phyloP scores from a whole-genome alignment of 225 moss, liverwort and hornwort species.

The Straminergon stramineum region DNA sequence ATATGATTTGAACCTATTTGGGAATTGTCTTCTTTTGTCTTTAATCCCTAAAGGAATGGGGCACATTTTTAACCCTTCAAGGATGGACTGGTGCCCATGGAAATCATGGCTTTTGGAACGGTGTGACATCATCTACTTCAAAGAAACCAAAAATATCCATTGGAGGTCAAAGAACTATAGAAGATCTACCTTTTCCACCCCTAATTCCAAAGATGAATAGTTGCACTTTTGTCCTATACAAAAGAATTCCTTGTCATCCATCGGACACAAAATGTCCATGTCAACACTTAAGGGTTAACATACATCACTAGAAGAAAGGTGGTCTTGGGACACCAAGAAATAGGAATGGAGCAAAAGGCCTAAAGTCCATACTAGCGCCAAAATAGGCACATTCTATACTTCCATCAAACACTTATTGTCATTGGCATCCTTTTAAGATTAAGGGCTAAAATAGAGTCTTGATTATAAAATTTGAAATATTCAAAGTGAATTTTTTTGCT shows the following conservation, averaged over 20 bases:
- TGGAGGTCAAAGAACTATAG: too few relatives aligned
- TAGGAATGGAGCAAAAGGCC: not conserved
- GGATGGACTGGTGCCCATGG: too few relatives aligned
- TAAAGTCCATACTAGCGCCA: not conserved
- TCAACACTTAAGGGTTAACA: too few relatives aligned
- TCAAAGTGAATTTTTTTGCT: not conserved
- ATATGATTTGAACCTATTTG: not conserved
- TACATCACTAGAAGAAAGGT: fast-evolving
- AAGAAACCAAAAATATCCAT: too few relatives aligned
- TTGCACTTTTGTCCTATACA: too few relatives aligned
- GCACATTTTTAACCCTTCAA: too few relatives aligned
- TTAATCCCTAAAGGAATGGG: fast-evolving
- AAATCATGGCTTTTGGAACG: too few relatives aligned
- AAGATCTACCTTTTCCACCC: too few relatives aligned
- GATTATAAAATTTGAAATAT: not conserved
- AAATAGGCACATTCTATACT: not conserved
- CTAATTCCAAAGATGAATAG: too few relatives aligned
- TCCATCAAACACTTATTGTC: fast-evolving
- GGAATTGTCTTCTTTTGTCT: not conserved
- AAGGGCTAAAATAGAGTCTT: not conserved
- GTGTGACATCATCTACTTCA: too few relatives aligned
- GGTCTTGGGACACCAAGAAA: not conserved
- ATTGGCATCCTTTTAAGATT: fast-evolving
- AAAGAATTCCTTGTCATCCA: too few relatives aligned
- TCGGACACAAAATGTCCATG: too few relatives aligned